Base-by-base conservation (phyloP, 345 rosid genomes). In the Mangifera indica region DNA sequence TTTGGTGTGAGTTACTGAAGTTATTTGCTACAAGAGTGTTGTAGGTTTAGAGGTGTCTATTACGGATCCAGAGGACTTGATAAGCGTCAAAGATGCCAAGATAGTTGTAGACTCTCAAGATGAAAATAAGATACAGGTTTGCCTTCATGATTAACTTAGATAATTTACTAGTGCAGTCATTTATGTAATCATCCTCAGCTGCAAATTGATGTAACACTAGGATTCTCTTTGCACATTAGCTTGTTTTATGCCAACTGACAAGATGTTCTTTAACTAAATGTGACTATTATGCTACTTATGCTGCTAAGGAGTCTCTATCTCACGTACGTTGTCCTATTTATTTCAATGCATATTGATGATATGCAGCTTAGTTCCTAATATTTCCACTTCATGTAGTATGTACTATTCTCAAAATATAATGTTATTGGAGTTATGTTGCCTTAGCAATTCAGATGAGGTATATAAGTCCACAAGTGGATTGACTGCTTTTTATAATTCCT, bases 1-100 rank as follows among this genome's bases (percentile, higher is more conserved):
- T 53, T 48, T 48, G 17, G 46, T 21, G 10, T 34, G 54, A 37
- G 26, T 15, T 24, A 22, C 22, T 56, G 1, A 21, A 48, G 37
- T 49, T 6, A 54, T 29, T 5, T 37, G 26, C 2, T 46, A 20
- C 40, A 59, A 56, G 57, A 49, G 34, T 69, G 17, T 66, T 58
- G 63, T 57, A 80, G 90, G 90, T 60, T 54, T 86, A 34, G 90
- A 88, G 78, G 78, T 89, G 49, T 75, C 90, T 14, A 78, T 88
- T 57, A 59, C 85, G 1, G 87, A 83, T 53, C 71, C 80, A 13
- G 79, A 81, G 61, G 88, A 81, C 59, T 77, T 61, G 52, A 74
- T 86, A 69, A 66, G 82, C 4, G 72, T 86, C 74, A 79, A 78
- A 72, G 80, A 86, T 74, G 93, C 81, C 44, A 73, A 79, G 82